Evolutionary conservation across 495 filamentous ascomycete species (phyloP), one percentile per base, ranked within the genome.

Genomic region (Penicillium dipodomyicola): DNA sequence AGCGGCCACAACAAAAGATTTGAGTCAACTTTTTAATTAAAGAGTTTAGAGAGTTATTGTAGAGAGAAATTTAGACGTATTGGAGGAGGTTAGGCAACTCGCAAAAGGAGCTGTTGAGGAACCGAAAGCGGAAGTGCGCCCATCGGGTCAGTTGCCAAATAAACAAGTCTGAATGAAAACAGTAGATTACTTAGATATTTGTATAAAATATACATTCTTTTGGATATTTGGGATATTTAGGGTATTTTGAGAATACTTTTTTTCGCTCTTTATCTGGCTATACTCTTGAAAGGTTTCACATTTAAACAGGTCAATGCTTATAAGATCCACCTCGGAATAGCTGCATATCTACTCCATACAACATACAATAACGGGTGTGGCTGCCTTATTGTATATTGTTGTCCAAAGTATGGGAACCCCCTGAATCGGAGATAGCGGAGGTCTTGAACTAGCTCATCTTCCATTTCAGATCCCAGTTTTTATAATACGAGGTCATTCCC

Each of bases 41-140:
- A 53, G 5, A 37, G 15, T n/a, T 22, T 19, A 22, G n/a, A 29
- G 15, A 14, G 27, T 40, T 23, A 54, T 45, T n/a, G 23, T 15
- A 41, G 14, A 19, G 12, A 49, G 23, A 39, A 23, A 40, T 9
- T 39, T 17, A 7, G 15, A n/a, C 10, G 25, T 19, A 27, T 19
- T 3, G 8, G 5, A 14, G 12, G 32, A 40, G 39, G 17, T 25
- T 43, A 22, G 27, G 48, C n/a, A 46, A 25, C 45, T 39, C 1
- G 35, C 35, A 39, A 39, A 51, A 17, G 32, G 37, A 25, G 22
- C 41, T 25, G 32, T 35, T 17, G 25, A 56, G 43, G 41, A 22
- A 43, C 59, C 55, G 59, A 45, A 61, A 58, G 54, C 59, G 59
- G 59, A 61, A 53, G 30, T 47, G 29, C 44, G 14, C 43, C 25